Conservation (phyloP, 257 asterid species). For the Fraxinus excelsior region DNA sequence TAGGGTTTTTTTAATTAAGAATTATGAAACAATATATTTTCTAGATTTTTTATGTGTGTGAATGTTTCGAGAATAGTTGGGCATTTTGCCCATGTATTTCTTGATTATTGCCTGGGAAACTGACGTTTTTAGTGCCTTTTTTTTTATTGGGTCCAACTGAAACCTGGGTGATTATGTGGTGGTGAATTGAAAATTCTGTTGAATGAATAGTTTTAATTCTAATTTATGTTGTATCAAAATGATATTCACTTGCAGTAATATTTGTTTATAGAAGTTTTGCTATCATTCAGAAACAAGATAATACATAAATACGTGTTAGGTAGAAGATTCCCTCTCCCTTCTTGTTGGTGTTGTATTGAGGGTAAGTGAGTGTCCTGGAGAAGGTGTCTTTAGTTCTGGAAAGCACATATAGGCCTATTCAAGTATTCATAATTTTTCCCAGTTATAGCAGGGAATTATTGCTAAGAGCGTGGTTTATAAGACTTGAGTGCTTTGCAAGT, state of each 20-base stretch:
- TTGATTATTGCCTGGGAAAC: slow-evolving; percentile 6
- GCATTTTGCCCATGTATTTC: slow-evolving; percentile 1
- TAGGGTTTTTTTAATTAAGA: slow-evolving; percentile 37
- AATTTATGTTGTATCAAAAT: no score
- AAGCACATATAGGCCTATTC: neutral
- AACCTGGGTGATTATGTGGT: slow-evolving; percentile 7
- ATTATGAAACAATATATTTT: slow-evolving; percentile 3
- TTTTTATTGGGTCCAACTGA: neutral
- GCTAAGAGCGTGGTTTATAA: neutral
- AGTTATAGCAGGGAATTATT: neutral
- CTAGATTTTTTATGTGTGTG: neutral
- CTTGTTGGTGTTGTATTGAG: neutral
- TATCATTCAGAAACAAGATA: neutral
- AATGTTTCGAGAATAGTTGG: neutral
- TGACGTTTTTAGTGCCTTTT: neutral
- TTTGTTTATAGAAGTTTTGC: neutral
- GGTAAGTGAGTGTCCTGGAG: neutral
- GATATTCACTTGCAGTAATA: neutral
- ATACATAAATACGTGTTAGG: slow-evolving; percentile 2
- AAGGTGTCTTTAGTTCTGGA: neutral
- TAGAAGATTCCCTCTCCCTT: neutral
- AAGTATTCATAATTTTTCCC: neutral
- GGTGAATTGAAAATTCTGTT: slow-evolving; percentile 16
- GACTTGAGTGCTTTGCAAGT: neutral
- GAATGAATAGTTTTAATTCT: neutral